These are phyloP conservation scores for Colletotrichum sp. DNA, from an alignment of 2,329 filamentous ascomycete species.

Conservation along the genomic window DNA sequence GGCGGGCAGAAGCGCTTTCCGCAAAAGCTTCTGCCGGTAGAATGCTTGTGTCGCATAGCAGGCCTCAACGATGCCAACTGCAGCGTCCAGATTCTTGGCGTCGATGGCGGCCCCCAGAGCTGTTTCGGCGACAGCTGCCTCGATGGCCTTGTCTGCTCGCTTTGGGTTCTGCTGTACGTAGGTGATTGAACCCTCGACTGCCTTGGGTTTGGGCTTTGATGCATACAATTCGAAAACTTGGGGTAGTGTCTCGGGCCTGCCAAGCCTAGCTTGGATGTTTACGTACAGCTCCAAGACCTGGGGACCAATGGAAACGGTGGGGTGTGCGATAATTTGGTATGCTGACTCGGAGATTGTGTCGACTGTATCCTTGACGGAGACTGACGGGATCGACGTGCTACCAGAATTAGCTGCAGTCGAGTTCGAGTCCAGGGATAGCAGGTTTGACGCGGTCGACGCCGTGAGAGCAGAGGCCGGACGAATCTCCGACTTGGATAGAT, in stretches of 20 bases:
- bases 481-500: constrained; percentile 41
- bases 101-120: constrained; percentile 83
- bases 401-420: constrained; percentile 19
- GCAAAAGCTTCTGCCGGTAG: constrained; percentile 69
- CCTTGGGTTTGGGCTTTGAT: constrained; percentile 75
- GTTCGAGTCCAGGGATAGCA: constrained; percentile 36
- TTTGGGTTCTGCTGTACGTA: constrained; percentile 72
- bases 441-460: constrained; percentile 34
- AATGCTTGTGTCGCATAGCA: constrained; percentile 73
- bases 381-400: constrained; percentile 17
- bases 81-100: constrained; percentile 77
- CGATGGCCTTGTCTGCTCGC: constrained; percentile 73
- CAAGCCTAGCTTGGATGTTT: constrained; percentile 74
- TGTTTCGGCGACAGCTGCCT: constrained; percentile 69
- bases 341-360: constrained; percentile 63
- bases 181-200: constrained; percentile 61
- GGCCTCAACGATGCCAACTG: constrained; percentile 76
- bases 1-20: constrained; percentile 65
- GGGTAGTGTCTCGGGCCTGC: constrained; percentile 77
- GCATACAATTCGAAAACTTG: constrained; percentile 83
- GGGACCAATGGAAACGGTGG: constrained; percentile 80
- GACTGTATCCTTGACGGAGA: constrained; percentile 46
- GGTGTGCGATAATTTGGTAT: constrained; percentile 74
- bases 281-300: constrained; percentile 77
- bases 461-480: constrained; percentile 55